Evolutionary conservation across 345 rosid genomes (phyloP).

Genomic region (Lagerstroemia speciosa): DNA sequence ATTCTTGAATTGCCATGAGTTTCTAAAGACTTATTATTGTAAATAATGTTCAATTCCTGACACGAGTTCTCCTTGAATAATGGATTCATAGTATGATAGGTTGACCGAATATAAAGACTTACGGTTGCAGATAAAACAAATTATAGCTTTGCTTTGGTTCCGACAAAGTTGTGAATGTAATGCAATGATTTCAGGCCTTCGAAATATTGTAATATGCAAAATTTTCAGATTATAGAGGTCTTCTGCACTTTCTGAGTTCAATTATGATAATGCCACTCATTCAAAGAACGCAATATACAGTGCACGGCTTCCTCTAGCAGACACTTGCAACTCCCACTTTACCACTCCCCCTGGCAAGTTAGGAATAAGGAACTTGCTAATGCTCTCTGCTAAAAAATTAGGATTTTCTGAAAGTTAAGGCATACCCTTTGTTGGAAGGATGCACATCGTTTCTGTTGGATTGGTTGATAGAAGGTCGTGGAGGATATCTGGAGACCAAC

Average conservation of each 20-base stretch:
- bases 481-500: slow-evolving; percentile 74
- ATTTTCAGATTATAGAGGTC: not conserved
- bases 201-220: not conserved
- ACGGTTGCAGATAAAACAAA: not conserved
- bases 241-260: not conserved
- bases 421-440: slow-evolving; percentile 89
- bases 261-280: not conserved
- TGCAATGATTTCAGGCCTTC: not conserved
- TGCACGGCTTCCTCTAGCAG: not conserved
- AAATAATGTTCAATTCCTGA: not conserved
- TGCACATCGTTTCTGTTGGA: slow-evolving; percentile 72
- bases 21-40: not conserved
- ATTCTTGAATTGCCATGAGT: not conserved
- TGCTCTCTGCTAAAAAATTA: slow-evolving; percentile 20
- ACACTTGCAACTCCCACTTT: not conserved
- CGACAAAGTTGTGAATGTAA: not conserved
- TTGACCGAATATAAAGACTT: not conserved
- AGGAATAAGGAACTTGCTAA: slow-evolving; percentile 4
- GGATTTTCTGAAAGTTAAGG: slow-evolving; percentile 74
- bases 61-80: not conserved
- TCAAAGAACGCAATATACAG: not conserved
- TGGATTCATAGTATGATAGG: not conserved
- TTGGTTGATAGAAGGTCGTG: slow-evolving; percentile 83
- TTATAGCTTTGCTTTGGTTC: not conserved
- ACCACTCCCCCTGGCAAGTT: not conserved